Percentiles rank a stretch among this genome's conserved stretches.
Conservation (phyloP, 2,329 filamentous ascomycete genomes). For the Colletotrichum neosansevieriae region DNA sequence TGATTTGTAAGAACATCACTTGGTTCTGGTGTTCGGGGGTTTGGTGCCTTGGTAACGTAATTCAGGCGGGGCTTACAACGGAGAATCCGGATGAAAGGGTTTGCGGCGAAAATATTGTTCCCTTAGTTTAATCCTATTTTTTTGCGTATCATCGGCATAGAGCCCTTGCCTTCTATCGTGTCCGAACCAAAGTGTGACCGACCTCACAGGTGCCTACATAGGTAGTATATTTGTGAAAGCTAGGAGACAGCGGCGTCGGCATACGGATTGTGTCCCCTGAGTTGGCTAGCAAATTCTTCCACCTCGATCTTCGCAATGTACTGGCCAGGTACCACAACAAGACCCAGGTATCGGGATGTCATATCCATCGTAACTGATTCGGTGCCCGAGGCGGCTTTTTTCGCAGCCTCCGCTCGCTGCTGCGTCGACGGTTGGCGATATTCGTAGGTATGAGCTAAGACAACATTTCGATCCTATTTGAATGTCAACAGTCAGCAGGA, state of each 20-base stretch:
- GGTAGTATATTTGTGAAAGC: not conserved
- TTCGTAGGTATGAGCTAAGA: constrained; percentile 88
- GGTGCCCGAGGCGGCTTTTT: constrained; percentile 48
- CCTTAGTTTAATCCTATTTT: constrained; percentile 19
- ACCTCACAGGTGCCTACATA: not conserved
- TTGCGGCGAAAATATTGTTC: constrained; percentile 10
- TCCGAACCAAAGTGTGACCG: not conserved
- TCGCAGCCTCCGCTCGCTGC: constrained; percentile 54
- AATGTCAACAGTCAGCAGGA: constrained; percentile 9
- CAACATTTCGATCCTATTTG: constrained; percentile 85
- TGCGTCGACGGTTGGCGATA: constrained; percentile 80
- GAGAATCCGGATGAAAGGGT: not conserved
- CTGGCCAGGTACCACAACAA: constrained; percentile 89
- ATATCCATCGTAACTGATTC: constrained; percentile 74
- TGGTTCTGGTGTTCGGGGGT: constrained; percentile 31
- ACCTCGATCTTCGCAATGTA: constrained; percentile 90
- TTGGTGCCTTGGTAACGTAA: constrained; percentile 25
- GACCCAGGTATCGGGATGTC: constrained; percentile 86
- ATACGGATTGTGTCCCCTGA: constrained; percentile 44
- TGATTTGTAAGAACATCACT: not conserved
- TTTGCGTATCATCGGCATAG: not conserved
- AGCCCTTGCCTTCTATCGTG: not conserved
- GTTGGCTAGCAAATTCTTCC: constrained; percentile 77
- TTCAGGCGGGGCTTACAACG: constrained; percentile 13
- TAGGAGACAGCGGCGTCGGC: not conserved